Percentiles rank a stretch among this genome's conserved stretches.
Conservation (phyloP, 139 green algal species). For the Limnomonas spitsbergensis region DNA sequence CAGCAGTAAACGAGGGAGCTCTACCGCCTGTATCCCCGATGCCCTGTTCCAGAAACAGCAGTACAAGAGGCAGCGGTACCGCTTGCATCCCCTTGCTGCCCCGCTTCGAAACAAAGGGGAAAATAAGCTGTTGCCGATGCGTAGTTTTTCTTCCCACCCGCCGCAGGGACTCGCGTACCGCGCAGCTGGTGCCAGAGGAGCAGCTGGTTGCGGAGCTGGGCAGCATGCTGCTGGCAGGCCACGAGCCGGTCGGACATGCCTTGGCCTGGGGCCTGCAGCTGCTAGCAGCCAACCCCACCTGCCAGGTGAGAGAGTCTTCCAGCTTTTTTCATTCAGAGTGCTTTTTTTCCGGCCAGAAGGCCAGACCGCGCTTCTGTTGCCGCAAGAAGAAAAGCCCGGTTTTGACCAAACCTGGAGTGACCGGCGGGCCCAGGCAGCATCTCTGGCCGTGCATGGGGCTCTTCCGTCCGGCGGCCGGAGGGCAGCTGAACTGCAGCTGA, state of each 20-base stretch:
- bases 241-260: neutral
- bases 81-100: neutral
- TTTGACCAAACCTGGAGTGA: too few species aligned
- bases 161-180: neutral
- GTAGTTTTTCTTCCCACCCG: neutral
- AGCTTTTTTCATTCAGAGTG: too few species aligned
- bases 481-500: too few species aligned
- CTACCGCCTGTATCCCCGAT: too few species aligned
- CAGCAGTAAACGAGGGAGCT: too few species aligned
- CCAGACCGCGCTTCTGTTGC: too few species aligned
- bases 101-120: neutral
- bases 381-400: too few species aligned
- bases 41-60: too few species aligned
- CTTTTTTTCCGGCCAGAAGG: too few species aligned
- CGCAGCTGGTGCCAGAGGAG: neutral
- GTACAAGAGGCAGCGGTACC: neutral
- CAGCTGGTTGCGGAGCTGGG: slow-evolving; percentile 5
- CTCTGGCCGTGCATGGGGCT: too few species aligned
- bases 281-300: slow-evolving; percentile 11
- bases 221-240: slow-evolving; percentile 15
- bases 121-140: neutral
- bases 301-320: slow-evolving; percentile 16
- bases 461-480: too few species aligned
- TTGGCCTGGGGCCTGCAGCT: slow-evolving; percentile 23
- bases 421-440: too few species aligned